Evolutionary conservation across 768 basidiomycete genomes (phyloP).

Genomic region (Chalciporus piperatus): DNA sequence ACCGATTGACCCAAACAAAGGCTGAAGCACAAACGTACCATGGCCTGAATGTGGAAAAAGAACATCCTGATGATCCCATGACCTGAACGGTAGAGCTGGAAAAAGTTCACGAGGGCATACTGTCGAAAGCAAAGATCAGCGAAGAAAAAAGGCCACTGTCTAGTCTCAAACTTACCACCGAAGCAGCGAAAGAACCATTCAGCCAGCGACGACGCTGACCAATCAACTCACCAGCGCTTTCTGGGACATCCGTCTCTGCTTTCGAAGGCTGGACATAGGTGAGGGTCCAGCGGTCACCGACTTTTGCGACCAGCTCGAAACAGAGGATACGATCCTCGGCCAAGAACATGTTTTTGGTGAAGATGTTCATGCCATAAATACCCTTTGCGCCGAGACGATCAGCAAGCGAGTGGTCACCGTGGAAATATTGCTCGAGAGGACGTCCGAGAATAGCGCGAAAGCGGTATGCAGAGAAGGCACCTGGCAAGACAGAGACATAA

Average conservation of each 20-base stretch:
- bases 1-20: not conserved
- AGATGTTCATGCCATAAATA: slow-evolving; percentile 95
- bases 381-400: slow-evolving; percentile 91
- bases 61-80: slow-evolving; percentile 93
- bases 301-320: slow-evolving; percentile 95
- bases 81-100: slow-evolving; percentile 79
- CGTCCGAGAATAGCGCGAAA: slow-evolving; percentile 88
- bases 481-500: slow-evolving; percentile 92
- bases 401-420: slow-evolving; percentile 85
- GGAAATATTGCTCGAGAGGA: slow-evolving; percentile 82
- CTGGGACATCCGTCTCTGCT: slow-evolving; percentile 95
- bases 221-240: slow-evolving; percentile 87
- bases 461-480: slow-evolving; percentile 97
- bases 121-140: slow-evolving; percentile 27
- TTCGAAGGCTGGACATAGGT: slow-evolving; percentile 93
- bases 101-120: slow-evolving; percentile 94
- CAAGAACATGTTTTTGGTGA: slow-evolving; percentile 90
- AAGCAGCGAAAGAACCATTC: slow-evolving; percentile 94
- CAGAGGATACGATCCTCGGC: slow-evolving; percentile 97
- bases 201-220: slow-evolving; percentile 95
- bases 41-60: slow-evolving; percentile 91
- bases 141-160: not conserved
- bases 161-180: slow-evolving; percentile 56
- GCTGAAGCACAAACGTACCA: slow-evolving; percentile 49
- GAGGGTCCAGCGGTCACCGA: slow-evolving; percentile 81